These are phyloP conservation scores for Spizellomyces punctatus DNA, from an alignment of 192 early-diverging fungal genomes.

Conservation along the genomic window DNA sequence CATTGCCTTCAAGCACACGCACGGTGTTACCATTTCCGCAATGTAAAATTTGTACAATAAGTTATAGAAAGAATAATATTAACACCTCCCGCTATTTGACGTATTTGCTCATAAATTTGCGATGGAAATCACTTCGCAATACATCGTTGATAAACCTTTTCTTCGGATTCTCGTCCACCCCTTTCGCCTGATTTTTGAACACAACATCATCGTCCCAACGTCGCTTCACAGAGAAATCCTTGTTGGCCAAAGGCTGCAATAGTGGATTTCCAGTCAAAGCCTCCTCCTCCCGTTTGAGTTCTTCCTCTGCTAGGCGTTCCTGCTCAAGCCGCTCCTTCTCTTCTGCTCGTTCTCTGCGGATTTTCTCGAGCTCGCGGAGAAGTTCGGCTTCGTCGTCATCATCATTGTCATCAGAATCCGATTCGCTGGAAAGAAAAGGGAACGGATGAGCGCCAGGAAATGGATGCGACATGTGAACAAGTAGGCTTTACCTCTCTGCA, in stretches of 20 bases:
- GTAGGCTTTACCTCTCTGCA: conserved; percentile 8
- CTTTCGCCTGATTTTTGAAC: conserved; percentile 94
- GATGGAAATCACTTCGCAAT: conserved; percentile 93
- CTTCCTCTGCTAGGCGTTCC: conserved; percentile 66
- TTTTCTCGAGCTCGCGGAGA: conserved; percentile 73
- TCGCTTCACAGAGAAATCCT: conserved; percentile 83
- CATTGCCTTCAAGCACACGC: too few relatives aligned
- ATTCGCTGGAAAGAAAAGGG: conserved; percentile 13
- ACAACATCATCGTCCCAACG: conserved; percentile 99
- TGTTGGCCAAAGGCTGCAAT: conserved; percentile 44
- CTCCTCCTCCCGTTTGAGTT: conserved; percentile 59
- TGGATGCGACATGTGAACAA: conserved; percentile 14
- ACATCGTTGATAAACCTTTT: conserved; percentile 98
- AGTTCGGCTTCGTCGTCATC: conserved; percentile 92
- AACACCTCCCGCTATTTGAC: conserved; percentile 10
- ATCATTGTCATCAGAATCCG: conserved; percentile 59
- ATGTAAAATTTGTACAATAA: too few relatives aligned
- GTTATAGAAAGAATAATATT: too few relatives aligned
- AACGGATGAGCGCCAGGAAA: not conserved
- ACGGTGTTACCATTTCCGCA: too few relatives aligned
- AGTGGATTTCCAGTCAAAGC: conserved; percentile 83
- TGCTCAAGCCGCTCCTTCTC: conserved; percentile 82
- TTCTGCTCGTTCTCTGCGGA: conserved; percentile 87
- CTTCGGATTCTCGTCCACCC: conserved; percentile 82
- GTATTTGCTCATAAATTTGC: conserved; percentile 91